Conservation (phyloP, 129 eudicot species). For the Helianthus tuberosus region DNA sequence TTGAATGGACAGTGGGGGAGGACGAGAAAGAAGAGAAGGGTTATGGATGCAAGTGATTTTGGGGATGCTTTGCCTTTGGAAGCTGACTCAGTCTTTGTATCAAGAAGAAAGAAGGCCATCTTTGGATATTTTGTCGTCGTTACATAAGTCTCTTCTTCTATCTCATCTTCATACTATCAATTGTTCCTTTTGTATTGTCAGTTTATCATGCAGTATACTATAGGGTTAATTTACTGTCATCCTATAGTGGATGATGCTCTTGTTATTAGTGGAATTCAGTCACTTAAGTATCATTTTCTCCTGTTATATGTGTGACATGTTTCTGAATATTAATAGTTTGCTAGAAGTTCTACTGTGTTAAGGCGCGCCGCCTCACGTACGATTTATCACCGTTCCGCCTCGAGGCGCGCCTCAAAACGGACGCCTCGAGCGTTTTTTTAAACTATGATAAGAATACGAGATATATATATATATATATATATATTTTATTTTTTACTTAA, state of each 20-base stretch:
- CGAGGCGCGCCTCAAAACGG: no score
- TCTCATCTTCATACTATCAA: not conserved
- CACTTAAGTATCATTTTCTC: not conserved
- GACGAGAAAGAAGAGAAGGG: conserved; percentile 73
- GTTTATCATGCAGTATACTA: not conserved
- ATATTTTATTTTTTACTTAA: not conserved
- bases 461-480: not conserved
- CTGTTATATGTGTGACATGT: not conserved
- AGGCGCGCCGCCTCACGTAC: no score
- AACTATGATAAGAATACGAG: not conserved
- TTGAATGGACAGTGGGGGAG: conserved; percentile 83
- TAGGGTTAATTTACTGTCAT: not conserved
- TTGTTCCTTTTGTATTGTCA: not conserved
- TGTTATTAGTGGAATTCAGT: not conserved
- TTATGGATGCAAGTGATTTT: conserved; percentile 74
- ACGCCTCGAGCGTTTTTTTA: no score
- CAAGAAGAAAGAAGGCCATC: conserved; percentile 66
- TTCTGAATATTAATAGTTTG: conserved; percentile 4
- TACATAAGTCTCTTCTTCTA: conserved; percentile 59
- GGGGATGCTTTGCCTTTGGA: conserved; percentile 85
- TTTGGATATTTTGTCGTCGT: conserved; percentile 75
- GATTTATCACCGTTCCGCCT: no score
- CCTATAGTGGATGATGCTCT: not conserved
- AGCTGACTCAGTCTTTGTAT: conserved; percentile 55
- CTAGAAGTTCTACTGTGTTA: not conserved